These are phyloP conservation scores for Blakeslea trispora DNA, from an alignment of 371 early-diverging fungal genomes.

Conservation along the genomic window DNA sequence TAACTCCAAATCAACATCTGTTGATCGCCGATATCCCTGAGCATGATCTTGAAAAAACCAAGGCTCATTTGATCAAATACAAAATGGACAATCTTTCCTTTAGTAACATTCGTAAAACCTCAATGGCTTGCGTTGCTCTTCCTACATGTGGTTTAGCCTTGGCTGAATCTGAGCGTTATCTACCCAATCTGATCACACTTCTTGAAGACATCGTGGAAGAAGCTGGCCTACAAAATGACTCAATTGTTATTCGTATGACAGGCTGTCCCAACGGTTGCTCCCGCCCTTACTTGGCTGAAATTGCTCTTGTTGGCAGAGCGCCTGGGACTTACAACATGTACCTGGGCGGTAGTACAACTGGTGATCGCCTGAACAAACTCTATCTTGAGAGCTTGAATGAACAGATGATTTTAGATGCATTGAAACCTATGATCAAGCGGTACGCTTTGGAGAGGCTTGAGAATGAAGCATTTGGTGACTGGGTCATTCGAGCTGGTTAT, in stretches of 20 bases:
- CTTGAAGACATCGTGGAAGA: constrained; percentile 82
- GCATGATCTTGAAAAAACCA: constrained; percentile 69
- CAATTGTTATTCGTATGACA: constrained; percentile 94
- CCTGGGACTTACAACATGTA: constrained; percentile 92
- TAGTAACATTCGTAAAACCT: constrained; percentile 79
- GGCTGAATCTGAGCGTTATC: constrained; percentile 95
- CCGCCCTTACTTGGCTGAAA: constrained; percentile 89
- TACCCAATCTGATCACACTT: constrained; percentile 78
- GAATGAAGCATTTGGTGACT: constrained; percentile 93
- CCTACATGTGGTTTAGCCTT: constrained; percentile 94
- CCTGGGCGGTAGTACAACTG: constrained; percentile 86
- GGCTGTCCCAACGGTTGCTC: constrained; percentile 97
- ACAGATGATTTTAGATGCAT: constrained; percentile 76
- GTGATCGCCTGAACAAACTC: constrained; percentile 86
- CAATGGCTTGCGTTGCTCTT: constrained; percentile 94
- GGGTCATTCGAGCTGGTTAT: constrained; percentile 85
- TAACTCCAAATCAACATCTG: constrained; percentile 92
- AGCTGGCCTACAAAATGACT: constrained; percentile 80
- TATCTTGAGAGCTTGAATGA: constrained; percentile 87
- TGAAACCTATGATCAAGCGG: constrained; percentile 80
- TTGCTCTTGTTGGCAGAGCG: constrained; percentile 95
- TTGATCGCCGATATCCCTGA: constrained; percentile 78
- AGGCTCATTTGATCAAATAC: constrained; percentile 73
- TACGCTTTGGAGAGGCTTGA: constrained; percentile 71
- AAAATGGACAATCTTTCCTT: constrained; percentile 80